phyloP scores from a whole-genome alignment of 495 filamentous ascomycete genomes.

The Chlorociboria aeruginascens region DNA sequence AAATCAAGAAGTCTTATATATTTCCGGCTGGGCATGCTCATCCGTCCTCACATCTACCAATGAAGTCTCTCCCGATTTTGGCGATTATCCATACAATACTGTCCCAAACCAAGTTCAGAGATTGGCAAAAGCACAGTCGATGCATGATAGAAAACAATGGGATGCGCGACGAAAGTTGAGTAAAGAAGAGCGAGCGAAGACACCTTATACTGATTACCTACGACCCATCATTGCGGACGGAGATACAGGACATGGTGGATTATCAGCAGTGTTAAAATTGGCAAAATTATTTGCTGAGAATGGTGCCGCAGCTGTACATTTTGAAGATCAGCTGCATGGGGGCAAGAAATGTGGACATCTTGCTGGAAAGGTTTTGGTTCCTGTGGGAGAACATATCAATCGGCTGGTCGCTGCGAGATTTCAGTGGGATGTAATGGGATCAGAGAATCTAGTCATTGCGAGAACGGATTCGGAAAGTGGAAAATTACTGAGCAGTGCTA shows the following conservation, averaged over 20 bases:
- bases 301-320: constrained; percentile 90
- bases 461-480: constrained; percentile 93
- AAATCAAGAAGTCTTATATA: constrained; percentile 90
- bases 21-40: constrained; percentile 96
- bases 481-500: constrained; percentile 73
- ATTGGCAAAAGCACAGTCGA: constrained; percentile 87
- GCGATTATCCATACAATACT: constrained; percentile 97
- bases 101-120: constrained; percentile 97
- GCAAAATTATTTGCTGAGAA: constrained; percentile 99
- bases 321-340: constrained; percentile 94
- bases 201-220: constrained; percentile 81
- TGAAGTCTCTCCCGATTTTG: constrained; percentile 93
- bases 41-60: constrained; percentile 86
- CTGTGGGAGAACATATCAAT: constrained; percentile 92
- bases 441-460: constrained; percentile 86
- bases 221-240: constrained; percentile 96
- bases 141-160: constrained; percentile 95
- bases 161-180: constrained; percentile 69
- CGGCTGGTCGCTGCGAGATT: constrained; percentile 82
- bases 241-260: constrained; percentile 86
- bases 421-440: constrained; percentile 97
- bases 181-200: constrained; percentile 53
- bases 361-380: constrained; percentile 92
- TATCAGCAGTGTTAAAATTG: constrained; percentile 88
- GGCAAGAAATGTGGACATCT: constrained; percentile 98